Base-by-base conservation (phyloP, 257 asterid species). In the Nicotiana knightiana region DNA sequence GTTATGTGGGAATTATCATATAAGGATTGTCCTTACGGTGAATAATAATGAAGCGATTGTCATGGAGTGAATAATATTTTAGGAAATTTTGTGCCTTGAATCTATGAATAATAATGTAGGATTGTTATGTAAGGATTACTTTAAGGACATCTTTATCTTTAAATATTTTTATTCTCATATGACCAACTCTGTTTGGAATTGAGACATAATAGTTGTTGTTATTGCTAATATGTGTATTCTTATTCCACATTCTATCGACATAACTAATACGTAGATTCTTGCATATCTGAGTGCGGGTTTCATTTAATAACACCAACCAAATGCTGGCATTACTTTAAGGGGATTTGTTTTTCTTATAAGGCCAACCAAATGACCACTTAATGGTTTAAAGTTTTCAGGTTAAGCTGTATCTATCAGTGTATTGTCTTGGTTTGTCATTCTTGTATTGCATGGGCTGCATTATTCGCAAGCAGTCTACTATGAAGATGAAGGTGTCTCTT, bases 371-470 rank as follows among this genome's bases (percentile, higher is more conserved):
- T 4, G 13, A 43, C 37, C 26, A 35, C 35, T n/a, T 70, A 43
- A 6, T 43, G 26, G 12, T 13, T 8, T 11, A 21, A 43, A 43
- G 37, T 43, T 70, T 70, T 43, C 78, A 70, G 9, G 13, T 5
- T 70, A 70, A 70, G 58, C 59, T 70, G n/a, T 12, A 70, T 70
- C 59, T 21, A 18, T 43, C 32, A 43, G 21, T 21, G 43, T 37
- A 10, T 43, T 70, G 59, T 70, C 59, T 43, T 43, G 59, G 78
- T 43, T 43, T 59, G 78, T 70, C 37, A 70, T 70, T 11, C 59
- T 70, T 70, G 59, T 70, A 35, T 70, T 70, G 37, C 78, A 46
- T 70, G n/a, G 58, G 78, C n/a, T 70, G 35, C 58, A 70, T 70
- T 70, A 43, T 43, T 70, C 11, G 12, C 78, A 43, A 70, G 53